Evolutionary conservation across 2,329 filamentous ascomycete species (phyloP), one percentile per base, ranked within the genome.

Genomic region (Bisporella sp.): DNA sequence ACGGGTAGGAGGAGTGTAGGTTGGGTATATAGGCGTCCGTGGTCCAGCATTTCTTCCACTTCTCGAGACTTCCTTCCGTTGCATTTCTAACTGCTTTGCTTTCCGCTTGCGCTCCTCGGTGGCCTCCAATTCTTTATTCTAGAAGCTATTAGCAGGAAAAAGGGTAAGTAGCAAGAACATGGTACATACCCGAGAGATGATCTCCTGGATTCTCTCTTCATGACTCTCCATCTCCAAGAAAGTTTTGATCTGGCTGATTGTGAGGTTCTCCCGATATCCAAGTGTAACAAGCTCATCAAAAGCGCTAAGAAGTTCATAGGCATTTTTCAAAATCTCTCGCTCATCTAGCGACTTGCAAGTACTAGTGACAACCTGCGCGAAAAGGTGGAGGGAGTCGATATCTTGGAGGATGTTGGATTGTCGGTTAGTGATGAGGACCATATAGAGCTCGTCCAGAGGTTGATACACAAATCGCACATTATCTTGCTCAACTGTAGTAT

Each of bases 401-500:
- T 99, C 93, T 73, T 99, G 93, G 47, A 99, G 80, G 61, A 99
- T 99, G 73, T 99, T 99, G 70, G 92, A 97, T 76, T 97, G 93
- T 64, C 90, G 87, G 77, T 99, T 99, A 70, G 95, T 99, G 72
- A 99, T 97, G 65, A 99, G 83, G 59, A 99, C 92, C 82, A 99
- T 97, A 80, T 99, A 99, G 58, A 99, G 84, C 76, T 99, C 95
- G 73, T 99, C 95, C 58, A 99, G 80, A 54, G 93, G 95, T 70
- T 99, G 93, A 77, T 99, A 99, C 52, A 99, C 93, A 68, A 96
- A 99, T 74, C 93, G 92, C 66, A 99, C 93, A 75, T 96, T 97
- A 75, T 99, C 95, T 73, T 97, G 91, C 73, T 99, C 93, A 64
- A 97, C 91, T 5, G 89, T 99, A 31, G 93, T 99, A 71, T 99